Evolutionary conservation across 805 yeast species (phyloP).

Genomic region (Debaryomyces castellii): DNA sequence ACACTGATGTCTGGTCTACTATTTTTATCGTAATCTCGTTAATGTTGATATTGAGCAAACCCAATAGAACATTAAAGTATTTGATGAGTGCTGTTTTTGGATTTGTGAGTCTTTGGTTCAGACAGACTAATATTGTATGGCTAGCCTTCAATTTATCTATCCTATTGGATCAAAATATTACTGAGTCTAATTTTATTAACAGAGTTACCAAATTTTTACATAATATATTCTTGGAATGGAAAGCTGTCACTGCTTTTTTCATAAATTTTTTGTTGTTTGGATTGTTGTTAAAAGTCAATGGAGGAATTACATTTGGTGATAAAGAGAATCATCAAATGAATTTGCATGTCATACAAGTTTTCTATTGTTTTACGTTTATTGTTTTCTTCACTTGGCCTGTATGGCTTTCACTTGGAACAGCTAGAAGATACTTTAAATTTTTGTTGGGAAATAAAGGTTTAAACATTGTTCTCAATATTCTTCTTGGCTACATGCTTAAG

Average conservation of each 20-base stretch:
- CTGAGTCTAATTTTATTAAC: constrained; percentile 14
- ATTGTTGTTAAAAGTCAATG: constrained; percentile 61
- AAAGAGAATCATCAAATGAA: constrained; percentile 77
- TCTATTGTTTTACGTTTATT: constrained; percentile 71
- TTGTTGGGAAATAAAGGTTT: constrained; percentile 21
- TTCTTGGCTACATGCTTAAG: constrained; percentile 31
- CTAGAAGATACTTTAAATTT: constrained; percentile 39
- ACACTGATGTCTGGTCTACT: constrained; percentile 94
- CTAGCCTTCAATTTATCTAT: constrained; percentile 57
- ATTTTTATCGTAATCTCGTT: constrained; percentile 60
- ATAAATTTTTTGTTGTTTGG: constrained; percentile 54
- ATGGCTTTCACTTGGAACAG: constrained; percentile 53
- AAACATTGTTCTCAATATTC: constrained; percentile 14
- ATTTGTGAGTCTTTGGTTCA: constrained; percentile 63
- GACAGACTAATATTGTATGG: constrained; percentile 95
- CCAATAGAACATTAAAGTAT: constrained; percentile 18
- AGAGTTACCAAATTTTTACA: constrained; percentile 13
- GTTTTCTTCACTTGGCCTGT: constrained; percentile 69
- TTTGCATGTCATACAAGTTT: constrained; percentile 75
- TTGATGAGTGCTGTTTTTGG: constrained; percentile 54
- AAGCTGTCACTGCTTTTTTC: constrained; percentile 46
- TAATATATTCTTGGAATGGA: constrained; percentile 17
- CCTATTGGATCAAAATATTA: constrained; percentile 47
- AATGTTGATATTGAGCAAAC: constrained; percentile 39
- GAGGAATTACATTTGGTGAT: constrained; percentile 90